These are phyloP conservation scores for Calophaca sinica DNA, from an alignment of 306 rosid species.

Conservation along the genomic window DNA sequence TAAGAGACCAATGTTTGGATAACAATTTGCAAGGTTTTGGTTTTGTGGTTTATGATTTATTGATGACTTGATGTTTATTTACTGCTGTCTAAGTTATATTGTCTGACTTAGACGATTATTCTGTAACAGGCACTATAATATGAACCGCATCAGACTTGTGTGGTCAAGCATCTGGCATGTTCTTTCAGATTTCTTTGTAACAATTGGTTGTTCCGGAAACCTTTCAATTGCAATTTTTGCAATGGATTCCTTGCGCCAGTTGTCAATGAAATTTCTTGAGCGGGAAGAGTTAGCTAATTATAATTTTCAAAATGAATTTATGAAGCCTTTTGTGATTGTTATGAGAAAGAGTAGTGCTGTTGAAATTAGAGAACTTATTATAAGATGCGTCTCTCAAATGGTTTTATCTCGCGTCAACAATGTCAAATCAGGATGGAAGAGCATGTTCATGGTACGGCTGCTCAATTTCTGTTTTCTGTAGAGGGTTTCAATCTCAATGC, in stretches of 20 bases:
- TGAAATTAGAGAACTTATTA: slow-evolving; percentile 95
- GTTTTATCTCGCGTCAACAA: slow-evolving; percentile 95
- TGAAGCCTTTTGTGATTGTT: slow-evolving; percentile 98
- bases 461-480: slow-evolving; percentile 41
- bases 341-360: slow-evolving; percentile 98
- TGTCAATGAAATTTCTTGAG: slow-evolving; percentile 97
- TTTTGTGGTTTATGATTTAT: slow-evolving; percentile 33
- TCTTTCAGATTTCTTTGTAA: slow-evolving; percentile 97
- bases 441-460: slow-evolving; percentile 96
- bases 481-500: slow-evolving; percentile 43
- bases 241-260: slow-evolving; percentile 98
- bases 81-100: slow-evolving; percentile 23
- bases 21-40: slow-evolving; percentile 2
- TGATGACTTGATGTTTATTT: slow-evolving; percentile 24
- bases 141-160: slow-evolving; percentile 99
- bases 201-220: slow-evolving; percentile 97
- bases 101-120: slow-evolving; percentile 56
- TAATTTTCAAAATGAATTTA: slow-evolving; percentile 97
- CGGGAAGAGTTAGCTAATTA: slow-evolving; percentile 98
- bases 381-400: slow-evolving; percentile 99
- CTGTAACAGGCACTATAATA: slow-evolving; percentile 89
- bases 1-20: slow-evolving; percentile 15
- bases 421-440: slow-evolving; percentile 99
- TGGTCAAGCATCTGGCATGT: slow-evolving; percentile 99
- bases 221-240: slow-evolving; percentile 98